Evolutionary conservation across 2,329 filamentous ascomycete species (phyloP).

Genomic region (Eutypa lata): DNA sequence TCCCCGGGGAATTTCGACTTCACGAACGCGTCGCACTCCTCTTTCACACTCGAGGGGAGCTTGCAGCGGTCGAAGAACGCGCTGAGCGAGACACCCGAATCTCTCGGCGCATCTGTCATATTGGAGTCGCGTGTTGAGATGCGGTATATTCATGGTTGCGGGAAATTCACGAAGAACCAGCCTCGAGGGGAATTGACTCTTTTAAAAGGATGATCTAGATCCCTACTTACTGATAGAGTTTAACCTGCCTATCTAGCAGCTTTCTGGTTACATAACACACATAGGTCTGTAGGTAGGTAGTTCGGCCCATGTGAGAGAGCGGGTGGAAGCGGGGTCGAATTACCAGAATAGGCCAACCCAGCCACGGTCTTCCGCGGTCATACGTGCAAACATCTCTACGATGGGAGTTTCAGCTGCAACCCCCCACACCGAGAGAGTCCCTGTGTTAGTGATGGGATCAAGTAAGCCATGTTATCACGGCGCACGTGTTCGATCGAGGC

Average conservation of each 20-base stretch:
- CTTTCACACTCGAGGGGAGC: slow-evolving; percentile 19
- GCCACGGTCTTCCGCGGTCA: not conserved
- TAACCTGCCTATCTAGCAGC: not conserved
- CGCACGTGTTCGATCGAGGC: not conserved
- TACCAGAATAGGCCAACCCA: not conserved
- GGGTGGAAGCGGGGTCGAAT: slow-evolving; percentile 14
- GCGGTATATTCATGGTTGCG: not conserved
- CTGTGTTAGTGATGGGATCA: not conserved
- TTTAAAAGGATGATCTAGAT: not conserved
- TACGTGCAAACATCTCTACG: not conserved
- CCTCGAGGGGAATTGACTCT: not conserved
- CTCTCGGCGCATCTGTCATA: slow-evolving; percentile 19
- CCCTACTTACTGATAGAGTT: slow-evolving; percentile 1
- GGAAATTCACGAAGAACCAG: not conserved
- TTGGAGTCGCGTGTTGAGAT: not conserved
- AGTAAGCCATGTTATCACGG: not conserved
- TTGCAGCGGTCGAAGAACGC: slow-evolving; percentile 28
- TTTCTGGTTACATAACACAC: too few relatives aligned
- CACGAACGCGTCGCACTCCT: slow-evolving; percentile 32
- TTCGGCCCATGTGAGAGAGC: slow-evolving; percentile 5
- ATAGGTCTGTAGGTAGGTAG: slow-evolving; percentile 1
- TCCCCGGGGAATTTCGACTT: slow-evolving; percentile 26
- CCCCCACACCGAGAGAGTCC: not conserved
- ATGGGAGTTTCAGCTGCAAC: not conserved
- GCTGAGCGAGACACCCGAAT: slow-evolving; percentile 22